Evolutionary conservation across 2,329 filamentous ascomycete genomes (phyloP).

Genomic region (Spiromastix sp.): DNA sequence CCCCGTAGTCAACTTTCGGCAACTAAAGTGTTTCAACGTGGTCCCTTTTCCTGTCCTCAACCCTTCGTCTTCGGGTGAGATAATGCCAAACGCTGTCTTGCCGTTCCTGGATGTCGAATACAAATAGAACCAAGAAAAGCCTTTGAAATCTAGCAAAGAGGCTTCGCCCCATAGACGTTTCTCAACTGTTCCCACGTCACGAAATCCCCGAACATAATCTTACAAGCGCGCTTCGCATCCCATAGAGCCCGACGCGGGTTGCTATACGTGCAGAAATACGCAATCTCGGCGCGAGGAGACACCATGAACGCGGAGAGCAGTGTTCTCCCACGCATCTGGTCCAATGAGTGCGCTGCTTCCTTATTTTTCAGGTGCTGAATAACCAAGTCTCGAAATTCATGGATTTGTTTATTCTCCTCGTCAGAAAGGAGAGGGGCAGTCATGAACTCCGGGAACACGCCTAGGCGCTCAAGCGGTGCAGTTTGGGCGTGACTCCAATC

Average conservation of each 20-base stretch:
- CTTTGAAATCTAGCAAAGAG: slow-evolving; percentile 1
- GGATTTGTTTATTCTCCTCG: slow-evolving; percentile 16
- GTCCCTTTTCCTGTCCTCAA: too few relatives aligned
- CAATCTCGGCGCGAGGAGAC: slow-evolving; percentile 1
- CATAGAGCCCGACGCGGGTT: slow-evolving; percentile 2
- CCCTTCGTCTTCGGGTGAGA: too few relatives aligned
- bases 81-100: too few relatives aligned
- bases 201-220: slow-evolving; percentile 3
- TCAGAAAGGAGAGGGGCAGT: slow-evolving; percentile 20
- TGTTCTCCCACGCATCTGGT: background rate
- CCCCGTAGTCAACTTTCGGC: too few relatives aligned
- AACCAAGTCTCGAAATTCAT: slow-evolving; percentile 7
- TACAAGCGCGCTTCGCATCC: slow-evolving; percentile 4
- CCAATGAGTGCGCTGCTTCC: background rate
- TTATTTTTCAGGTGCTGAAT: slow-evolving; percentile 4
- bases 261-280: slow-evolving; percentile 4
- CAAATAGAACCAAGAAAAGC: too few relatives aligned
- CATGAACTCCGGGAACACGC: slow-evolving; percentile 25
- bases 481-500: slow-evolving; percentile 28
- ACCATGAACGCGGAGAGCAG: background rate
- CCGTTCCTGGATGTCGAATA: too few relatives aligned
- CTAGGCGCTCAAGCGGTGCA: slow-evolving; percentile 26
- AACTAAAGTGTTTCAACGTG: too few relatives aligned
- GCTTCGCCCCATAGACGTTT: slow-evolving; percentile 3
- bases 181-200: slow-evolving; percentile 6